Conservation (phyloP, 2,329 filamentous ascomycete genomes). For the Alternaria infectoria region DNA sequence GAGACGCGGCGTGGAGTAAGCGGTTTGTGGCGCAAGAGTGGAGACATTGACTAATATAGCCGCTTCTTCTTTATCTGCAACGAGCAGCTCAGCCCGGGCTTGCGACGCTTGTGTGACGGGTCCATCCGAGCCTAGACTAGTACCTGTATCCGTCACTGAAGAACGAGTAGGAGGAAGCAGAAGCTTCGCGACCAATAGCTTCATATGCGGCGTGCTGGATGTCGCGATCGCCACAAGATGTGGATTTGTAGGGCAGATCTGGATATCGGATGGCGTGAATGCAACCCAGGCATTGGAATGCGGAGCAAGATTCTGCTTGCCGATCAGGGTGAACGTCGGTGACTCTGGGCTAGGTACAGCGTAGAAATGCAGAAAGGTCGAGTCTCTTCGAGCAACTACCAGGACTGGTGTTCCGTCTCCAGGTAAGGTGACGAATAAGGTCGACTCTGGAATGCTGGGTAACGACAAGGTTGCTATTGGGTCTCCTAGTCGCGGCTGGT, state of each 20-base stretch:
- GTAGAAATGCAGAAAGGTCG: conserved; percentile 66
- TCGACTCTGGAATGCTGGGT: conserved; percentile 63
- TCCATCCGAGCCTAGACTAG: conserved; percentile 5
- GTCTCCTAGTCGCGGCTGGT: conserved; percentile 41
- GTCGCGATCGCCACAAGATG: conserved; percentile 65
- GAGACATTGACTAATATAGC: conserved; percentile 66
- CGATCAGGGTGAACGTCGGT: conserved; percentile 49
- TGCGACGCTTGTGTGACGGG: conserved; percentile 58
- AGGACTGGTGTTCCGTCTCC: conserved; percentile 56
- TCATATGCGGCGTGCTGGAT: conserved; percentile 67
- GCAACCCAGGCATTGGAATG: conserved; percentile 69
- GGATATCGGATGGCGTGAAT: conserved; percentile 66
- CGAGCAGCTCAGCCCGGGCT: conserved; percentile 56
- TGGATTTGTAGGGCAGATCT: conserved; percentile 61
- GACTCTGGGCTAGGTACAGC: conserved; percentile 31
- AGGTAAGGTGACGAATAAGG: conserved; percentile 60
- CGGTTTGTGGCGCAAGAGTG: conserved; percentile 67
- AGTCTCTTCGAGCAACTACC: conserved; percentile 63
- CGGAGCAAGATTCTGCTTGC: conserved; percentile 66
- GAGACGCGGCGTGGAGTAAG: conserved; percentile 65
- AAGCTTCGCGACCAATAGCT: conserved; percentile 64
- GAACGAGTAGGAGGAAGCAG: conserved; percentile 55
- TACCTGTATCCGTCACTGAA: conserved; percentile 1
- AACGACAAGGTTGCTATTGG: conserved; percentile 53
- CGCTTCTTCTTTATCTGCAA: conserved; percentile 64